Percentiles rank a stretch among this genome's conserved stretches.
Conservation (phyloP, 192 early-diverging fungal species). For the Backusella westeae region DNA sequence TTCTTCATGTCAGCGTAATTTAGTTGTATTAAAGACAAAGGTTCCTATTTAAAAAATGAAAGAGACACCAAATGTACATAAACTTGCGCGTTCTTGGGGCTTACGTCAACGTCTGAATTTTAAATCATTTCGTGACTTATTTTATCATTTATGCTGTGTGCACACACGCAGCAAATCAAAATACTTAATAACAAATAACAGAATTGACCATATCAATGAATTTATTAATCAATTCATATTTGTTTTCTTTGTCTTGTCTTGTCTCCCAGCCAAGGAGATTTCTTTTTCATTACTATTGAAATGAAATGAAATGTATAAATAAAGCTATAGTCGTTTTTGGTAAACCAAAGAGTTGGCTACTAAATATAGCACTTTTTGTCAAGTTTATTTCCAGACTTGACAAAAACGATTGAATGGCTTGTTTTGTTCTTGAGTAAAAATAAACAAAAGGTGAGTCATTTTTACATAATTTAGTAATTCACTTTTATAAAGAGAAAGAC, state of each 20-base stretch:
- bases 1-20: constrained; percentile 25
- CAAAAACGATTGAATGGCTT: neutral
- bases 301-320: too few species aligned
- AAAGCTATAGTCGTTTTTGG: neutral
- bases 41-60: neutral
- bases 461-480: neutral
- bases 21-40: neutral
- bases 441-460: neutral
- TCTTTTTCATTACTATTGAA: neutral
- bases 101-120: neutral
- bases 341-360: neutral
- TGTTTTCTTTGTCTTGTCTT: neutral
- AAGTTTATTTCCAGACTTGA: neutral
- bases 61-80: neutral
- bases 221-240: neutral
- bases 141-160: neutral
- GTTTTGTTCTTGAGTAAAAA: neutral
- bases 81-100: constrained; percentile 7
- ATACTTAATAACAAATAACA: too few species aligned
- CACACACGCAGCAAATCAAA: neutral
- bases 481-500: neutral
- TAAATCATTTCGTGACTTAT: neutral
- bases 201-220: too few species aligned
- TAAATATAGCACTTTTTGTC: neutral
- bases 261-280: neutral